phyloP scores from a whole-genome alignment of 108 stramenopile genomes.

The Cyclotella baltica region DNA sequence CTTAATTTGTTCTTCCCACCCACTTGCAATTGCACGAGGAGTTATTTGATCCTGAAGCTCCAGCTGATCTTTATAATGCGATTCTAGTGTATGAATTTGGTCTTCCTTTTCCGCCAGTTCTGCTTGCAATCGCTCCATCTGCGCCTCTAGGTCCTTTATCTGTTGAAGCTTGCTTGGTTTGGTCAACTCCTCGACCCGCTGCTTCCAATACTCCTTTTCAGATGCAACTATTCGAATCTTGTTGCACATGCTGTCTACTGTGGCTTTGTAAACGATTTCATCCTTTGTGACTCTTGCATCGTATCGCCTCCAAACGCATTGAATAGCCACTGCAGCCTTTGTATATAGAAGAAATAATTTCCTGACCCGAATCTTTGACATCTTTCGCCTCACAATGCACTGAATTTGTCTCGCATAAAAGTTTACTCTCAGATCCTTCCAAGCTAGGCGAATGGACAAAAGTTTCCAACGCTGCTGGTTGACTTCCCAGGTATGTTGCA shows the following conservation, averaged over 20 bases:
- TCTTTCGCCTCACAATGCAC: conserved; percentile 35
- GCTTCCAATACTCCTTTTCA: conserved; percentile 44
- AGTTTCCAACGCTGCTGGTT: conserved; percentile 43
- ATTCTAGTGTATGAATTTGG: conserved; percentile 36
- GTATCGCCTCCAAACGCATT: conserved; percentile 44
- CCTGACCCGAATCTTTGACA: conserved; percentile 22
- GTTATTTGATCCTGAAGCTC: conserved; percentile 36
- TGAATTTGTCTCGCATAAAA: conserved; percentile 47
- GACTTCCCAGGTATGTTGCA: conserved; percentile 36
- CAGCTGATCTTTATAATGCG: conserved; percentile 41
- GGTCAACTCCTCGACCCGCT: conserved; percentile 25
- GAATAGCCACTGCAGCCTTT: conserved; percentile 36
- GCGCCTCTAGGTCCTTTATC: conserved; percentile 19
- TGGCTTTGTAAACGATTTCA: conserved; percentile 19
- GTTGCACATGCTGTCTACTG: conserved; percentile 25
- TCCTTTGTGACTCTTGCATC: conserved; percentile 14
- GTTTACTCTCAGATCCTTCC: conserved; percentile 32
- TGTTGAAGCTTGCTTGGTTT: conserved; percentile 26
- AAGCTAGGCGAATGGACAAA: conserved; percentile 34
- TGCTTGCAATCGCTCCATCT: conserved; percentile 22
- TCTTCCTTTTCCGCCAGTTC: conserved; percentile 23
- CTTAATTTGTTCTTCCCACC: conserved; percentile 50
- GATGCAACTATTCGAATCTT: conserved; percentile 42
- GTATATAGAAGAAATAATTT: not conserved
- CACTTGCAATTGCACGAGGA: conserved; percentile 36